These are phyloP conservation scores for Metschnikowia similis DNA, from an alignment of 805 yeast genomes.

Conservation along the genomic window DNA sequence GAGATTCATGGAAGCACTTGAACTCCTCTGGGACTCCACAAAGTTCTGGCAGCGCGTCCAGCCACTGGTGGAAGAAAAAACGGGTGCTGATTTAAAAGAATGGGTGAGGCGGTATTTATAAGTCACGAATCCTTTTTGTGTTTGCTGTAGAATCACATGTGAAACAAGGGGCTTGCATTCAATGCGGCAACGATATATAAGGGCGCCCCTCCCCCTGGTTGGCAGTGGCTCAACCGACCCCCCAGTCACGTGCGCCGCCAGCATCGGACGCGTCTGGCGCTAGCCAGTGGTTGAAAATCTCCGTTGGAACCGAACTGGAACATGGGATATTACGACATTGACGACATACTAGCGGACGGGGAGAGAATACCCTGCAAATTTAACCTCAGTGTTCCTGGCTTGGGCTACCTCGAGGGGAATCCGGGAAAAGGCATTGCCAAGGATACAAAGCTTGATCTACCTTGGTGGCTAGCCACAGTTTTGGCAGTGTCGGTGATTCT, in stretches of 20 bases:
- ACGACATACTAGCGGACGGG: slow-evolving; percentile 67
- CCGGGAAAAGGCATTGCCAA: slow-evolving; percentile 58
- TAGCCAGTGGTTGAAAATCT: neutral
- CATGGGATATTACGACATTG: slow-evolving; percentile 61
- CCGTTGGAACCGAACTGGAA: neutral
- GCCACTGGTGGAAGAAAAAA: no score
- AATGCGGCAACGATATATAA: neutral
- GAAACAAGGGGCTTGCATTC: neutral
- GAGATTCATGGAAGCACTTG: no score
- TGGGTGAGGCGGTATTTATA: neutral
- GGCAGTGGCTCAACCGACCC: neutral
- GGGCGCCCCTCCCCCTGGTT: neutral
- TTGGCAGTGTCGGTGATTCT: slow-evolving; percentile 48
- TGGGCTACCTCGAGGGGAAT: slow-evolving; percentile 83
- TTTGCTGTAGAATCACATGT: neutral
- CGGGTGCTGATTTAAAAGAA: no score
- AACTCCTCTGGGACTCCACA: no score
- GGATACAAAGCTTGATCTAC: slow-evolving; percentile 69
- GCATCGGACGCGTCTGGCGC: neutral
- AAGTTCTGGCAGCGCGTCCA: no score
- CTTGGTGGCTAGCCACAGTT: slow-evolving; percentile 83
- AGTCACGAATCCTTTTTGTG: neutral
- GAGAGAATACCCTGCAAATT: slow-evolving; percentile 78
- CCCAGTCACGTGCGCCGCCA: neutral
- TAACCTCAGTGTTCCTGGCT: slow-evolving; percentile 72